Evolutionary conservation across 1,139 yeast genomes (phyloP).

Genomic region (Geotrichum bryndzae): DNA sequence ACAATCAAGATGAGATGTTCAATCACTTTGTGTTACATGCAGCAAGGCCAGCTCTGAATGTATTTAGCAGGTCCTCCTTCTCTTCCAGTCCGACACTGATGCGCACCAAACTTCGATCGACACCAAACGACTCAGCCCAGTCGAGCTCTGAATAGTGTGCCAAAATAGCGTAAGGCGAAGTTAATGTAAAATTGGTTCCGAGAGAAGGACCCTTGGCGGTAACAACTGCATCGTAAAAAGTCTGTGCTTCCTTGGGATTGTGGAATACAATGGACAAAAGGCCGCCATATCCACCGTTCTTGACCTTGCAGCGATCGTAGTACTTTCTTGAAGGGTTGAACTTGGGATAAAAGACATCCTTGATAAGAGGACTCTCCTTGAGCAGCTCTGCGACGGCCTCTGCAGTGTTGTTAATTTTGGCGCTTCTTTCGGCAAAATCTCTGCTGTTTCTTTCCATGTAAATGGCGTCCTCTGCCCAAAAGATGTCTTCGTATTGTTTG

Average conservation of each 20-base stretch:
- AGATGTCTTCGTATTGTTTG: slow-evolving; percentile 60
- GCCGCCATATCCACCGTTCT: slow-evolving; percentile 88
- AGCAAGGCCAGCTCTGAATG: slow-evolving; percentile 35
- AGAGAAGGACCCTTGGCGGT: slow-evolving; percentile 90
- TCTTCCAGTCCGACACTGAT: slow-evolving; percentile 69
- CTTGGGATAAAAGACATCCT: slow-evolving; percentile 67
- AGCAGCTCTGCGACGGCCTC: slow-evolving; percentile 45
- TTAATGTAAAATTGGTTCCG: slow-evolving; percentile 89
- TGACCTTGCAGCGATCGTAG: slow-evolving; percentile 64
- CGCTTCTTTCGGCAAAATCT: slow-evolving; percentile 69
- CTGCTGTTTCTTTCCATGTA: slow-evolving; percentile 89
- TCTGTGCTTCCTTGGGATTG: slow-evolving; percentile 57
- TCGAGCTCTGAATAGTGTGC: slow-evolving; percentile 86
- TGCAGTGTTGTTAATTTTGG: slow-evolving; percentile 61
- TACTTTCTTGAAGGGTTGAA: slow-evolving; percentile 48
- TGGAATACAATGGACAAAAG: slow-evolving; percentile 71
- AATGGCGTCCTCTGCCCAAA: slow-evolving; percentile 94
- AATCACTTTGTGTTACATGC: neutral
- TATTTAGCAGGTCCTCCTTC: slow-evolving; percentile 39
- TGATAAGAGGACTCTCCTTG: slow-evolving; percentile 39
- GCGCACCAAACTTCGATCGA: slow-evolving; percentile 72
- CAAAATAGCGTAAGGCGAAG: slow-evolving; percentile 84
- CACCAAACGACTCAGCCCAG: slow-evolving; percentile 78
- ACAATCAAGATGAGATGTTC: neutral
- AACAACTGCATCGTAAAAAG: slow-evolving; percentile 67